Conservation (phyloP, 75 land plant species). For the Cunninghamia lanceolata region DNA sequence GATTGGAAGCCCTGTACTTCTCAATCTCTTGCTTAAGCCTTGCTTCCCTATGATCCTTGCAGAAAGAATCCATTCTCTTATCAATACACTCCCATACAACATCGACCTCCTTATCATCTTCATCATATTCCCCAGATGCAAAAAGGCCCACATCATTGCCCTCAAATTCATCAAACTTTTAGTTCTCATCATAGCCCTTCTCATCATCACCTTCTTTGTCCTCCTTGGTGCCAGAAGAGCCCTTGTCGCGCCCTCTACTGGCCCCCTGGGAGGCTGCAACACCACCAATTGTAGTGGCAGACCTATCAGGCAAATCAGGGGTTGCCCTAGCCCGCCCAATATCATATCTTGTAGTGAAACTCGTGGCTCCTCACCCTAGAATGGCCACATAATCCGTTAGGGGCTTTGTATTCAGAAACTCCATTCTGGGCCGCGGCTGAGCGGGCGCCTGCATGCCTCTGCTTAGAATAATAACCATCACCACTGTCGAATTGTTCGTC, state of each 20-base stretch:
- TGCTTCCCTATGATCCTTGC: constrained; percentile 69
- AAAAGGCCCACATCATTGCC: constrained; percentile 93
- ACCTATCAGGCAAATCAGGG: constrained; percentile 85
- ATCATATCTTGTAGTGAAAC: constrained; percentile 94
- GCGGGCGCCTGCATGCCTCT: constrained; percentile 69
- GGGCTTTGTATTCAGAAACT: constrained; percentile 77
- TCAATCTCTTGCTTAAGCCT: constrained; percentile 74
- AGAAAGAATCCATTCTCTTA: no score
- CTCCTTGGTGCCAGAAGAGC: constrained; percentile 39
- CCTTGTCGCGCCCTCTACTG: constrained; percentile 60
- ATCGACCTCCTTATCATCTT: constrained; percentile 96
- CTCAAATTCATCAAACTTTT: constrained; percentile 97
- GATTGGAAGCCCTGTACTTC: constrained; percentile 91
- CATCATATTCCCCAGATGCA: constrained; percentile 90
- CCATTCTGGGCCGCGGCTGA: constrained; percentile 49
- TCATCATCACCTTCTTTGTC: constrained; percentile 88
- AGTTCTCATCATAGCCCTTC: constrained; percentile 96
- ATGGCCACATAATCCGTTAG: constrained; percentile 92
- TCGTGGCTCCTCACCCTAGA: constrained; percentile 90
- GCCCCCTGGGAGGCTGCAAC: constrained; percentile 49
- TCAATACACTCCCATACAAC: constrained; percentile 91
- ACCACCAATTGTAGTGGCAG: constrained; percentile 65
- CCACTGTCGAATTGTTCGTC: constrained; percentile 26
- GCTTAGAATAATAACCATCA: constrained; percentile 37
- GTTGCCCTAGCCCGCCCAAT: constrained; percentile 94